Base-by-base conservation (phyloP, 2,329 filamentous ascomycete genomes). In the Blumeriella jaapii region DNA sequence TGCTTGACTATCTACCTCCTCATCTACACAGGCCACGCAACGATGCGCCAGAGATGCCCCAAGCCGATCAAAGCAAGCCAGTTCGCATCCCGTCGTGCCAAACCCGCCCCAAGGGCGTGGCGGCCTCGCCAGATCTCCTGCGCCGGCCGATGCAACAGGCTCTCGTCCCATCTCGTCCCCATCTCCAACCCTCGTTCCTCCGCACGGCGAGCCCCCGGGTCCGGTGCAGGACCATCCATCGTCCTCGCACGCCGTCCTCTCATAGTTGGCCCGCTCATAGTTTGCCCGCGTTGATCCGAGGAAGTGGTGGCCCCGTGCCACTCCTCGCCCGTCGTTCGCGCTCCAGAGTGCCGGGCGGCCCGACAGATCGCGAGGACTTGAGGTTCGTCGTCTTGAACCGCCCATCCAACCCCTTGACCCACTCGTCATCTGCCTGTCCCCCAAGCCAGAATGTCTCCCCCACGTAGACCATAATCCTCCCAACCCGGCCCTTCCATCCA, bases 401-500 rank as follows among this genome's bases (percentile, higher is more conserved):
- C 41, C 71, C 69, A 44, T 69, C 66, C 46, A 77, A 64, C 7
- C 67, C 70, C 29, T 70, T 67, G 51, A 78, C 69, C 82, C 82
- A 91, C 41, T 76, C 74, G 31, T 77, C 69, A 44, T 74, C 66
- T 1, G 50, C 59, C 39, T 71, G 65, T 38, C 73, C 73, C 41
- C 81, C 82, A 11, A 93, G 64, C 86, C 87, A 95, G 62, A 93
- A 95, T 38, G 67, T 68, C 46, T 71, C 72, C 24, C 81, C 81
- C 15, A 84, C 65, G 7, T 68, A 69, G 17, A 93, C 68, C 82
- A 95, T 82, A 19, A 71, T 54, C 33, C 87, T 70, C n/a, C 86
- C 87, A 8, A 93, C 53, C 50, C 74, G 77, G 20, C 86, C 87
- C 56, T 70, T 71, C 73, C 82, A 86, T 12, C 86, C 86, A 42